phyloP scores from a whole-genome alignment of 2,329 filamentous ascomycete genomes.

The Penicillium griseofulvum region DNA sequence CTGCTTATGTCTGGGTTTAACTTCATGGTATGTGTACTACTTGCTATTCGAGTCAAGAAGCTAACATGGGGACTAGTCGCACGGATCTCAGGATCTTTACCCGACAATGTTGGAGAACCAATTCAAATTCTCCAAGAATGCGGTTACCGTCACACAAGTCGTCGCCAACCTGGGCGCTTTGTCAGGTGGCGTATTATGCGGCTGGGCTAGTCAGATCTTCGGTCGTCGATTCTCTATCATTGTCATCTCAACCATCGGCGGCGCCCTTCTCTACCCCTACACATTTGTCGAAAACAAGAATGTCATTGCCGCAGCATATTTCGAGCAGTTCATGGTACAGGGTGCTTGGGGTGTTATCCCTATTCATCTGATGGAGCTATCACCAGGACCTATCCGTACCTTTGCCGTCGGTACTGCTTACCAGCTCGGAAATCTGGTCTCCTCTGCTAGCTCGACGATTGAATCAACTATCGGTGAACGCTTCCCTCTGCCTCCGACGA shows the following conservation, averaged over 20 bases:
- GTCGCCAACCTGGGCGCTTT: slow-evolving; percentile 71
- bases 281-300: slow-evolving; percentile 62
- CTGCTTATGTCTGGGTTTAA: slow-evolving; percentile 89
- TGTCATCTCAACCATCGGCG: slow-evolving; percentile 62
- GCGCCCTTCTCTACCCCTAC: slow-evolving; percentile 80
- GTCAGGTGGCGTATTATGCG: slow-evolving; percentile 63
- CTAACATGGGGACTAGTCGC: slow-evolving; percentile 47
- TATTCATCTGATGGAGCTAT: slow-evolving; percentile 65
- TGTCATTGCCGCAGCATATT: slow-evolving; percentile 78
- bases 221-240: slow-evolving; percentile 69
- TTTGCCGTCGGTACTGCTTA: slow-evolving; percentile 63
- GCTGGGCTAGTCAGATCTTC: slow-evolving; percentile 67
- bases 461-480: slow-evolving; percentile 71
- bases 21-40: slow-evolving; percentile 61
- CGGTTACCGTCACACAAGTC: slow-evolving; percentile 68
- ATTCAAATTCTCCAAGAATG: slow-evolving; percentile 54
- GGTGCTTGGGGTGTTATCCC: slow-evolving; percentile 75
- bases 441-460: slow-evolving; percentile 67
- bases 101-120: slow-evolving; percentile 60
- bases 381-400: slow-evolving; percentile 59
- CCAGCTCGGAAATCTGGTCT: slow-evolving; percentile 63
- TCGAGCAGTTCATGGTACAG: slow-evolving; percentile 76
- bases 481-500: slow-evolving; percentile 65
- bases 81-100: slow-evolving; percentile 68
- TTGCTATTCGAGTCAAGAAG: neutral